Percentiles rank a stretch among this genome's conserved stretches.
Conservation (phyloP, 257 asterid species). For the Solanum sparsipilum region DNA sequence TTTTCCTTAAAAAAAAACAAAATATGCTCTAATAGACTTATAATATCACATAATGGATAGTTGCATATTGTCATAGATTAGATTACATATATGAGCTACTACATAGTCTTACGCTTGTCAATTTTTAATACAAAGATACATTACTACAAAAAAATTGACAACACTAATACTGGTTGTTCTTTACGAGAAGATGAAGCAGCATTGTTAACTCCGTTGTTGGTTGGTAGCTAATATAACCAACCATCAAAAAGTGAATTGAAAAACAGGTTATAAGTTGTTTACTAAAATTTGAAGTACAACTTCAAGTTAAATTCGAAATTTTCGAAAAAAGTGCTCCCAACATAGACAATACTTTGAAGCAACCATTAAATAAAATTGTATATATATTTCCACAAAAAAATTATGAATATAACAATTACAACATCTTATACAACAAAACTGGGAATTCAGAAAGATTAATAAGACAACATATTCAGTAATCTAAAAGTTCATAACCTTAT, state of each 20-base stretch:
- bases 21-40: neutral
- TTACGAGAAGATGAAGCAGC: too few relatives aligned
- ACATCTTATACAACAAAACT: neutral
- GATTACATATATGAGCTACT: neutral
- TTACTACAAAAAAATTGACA: too few relatives aligned
- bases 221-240: neutral
- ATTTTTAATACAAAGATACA: too few relatives aligned
- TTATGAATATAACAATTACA: neutral
- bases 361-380: neutral
- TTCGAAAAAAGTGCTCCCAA: neutral
- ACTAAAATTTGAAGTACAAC: too few relatives aligned
- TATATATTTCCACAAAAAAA: neutral
- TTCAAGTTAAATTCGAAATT: neutral
- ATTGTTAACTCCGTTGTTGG: neutral
- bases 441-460: neutral
- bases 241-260: neutral
- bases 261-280: neutral
- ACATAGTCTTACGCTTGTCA: neutral
- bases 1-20: too few relatives aligned
- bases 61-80: neutral
- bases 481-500: neutral
- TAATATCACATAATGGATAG: too few relatives aligned
- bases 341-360: neutral
- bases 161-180: too few relatives aligned
- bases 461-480: neutral